Evolutionary conservation across 2,329 filamentous ascomycete genomes (phyloP), one percentile per base, ranked within the genome.

Genomic region (Cercospora sp.): DNA sequence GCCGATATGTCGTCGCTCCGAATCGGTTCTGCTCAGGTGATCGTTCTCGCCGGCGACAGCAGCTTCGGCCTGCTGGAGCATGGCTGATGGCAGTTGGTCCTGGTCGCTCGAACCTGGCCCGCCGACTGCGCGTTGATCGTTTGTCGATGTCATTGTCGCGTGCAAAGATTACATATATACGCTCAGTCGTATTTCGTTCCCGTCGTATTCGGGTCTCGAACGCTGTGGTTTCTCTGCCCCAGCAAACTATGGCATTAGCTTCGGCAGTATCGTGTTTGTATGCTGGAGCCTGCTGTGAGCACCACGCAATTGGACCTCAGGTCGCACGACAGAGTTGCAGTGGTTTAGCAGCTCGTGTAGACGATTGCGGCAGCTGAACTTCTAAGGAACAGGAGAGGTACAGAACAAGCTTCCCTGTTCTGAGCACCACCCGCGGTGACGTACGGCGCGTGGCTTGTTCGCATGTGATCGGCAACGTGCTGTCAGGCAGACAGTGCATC

Each of bases 61-160:
- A n/a, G 72, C 75, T 63, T 67, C 70, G 34, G 75, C 75, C 66
- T 76, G 75, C 30, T 74, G 66, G 24, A 77, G 58, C 73, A 77
- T 76, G 8, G 72, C 63, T 16, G 71, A 67, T 24, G 72, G 71
- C 10, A 74, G 63, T 32, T 67, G 63, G 16, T 55, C 64, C 37
- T 61, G 59, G 66, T 53, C 49, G 18, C 30, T 55, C 28, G 49
- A 37, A n/a, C 61, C 30, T 24, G 58, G 49, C 37, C 37, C 49
- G 5, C 53, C 62, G n/a, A 26, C 53, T 16, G 49, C 24, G 49
- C 57, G 65, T 63, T 65, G 68, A 30, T 62, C 57, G 43, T 63
- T 61, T 57, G 53, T 21, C 12, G 67, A 55, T 62, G 67, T 34
- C 67, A 69, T 68, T 1, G 40, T 66, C n/a, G 34, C 55, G 26